These are phyloP conservation scores for Pyricularia grisea DNA, from an alignment of 2,329 filamentous ascomycete species.

Conservation along the genomic window DNA sequence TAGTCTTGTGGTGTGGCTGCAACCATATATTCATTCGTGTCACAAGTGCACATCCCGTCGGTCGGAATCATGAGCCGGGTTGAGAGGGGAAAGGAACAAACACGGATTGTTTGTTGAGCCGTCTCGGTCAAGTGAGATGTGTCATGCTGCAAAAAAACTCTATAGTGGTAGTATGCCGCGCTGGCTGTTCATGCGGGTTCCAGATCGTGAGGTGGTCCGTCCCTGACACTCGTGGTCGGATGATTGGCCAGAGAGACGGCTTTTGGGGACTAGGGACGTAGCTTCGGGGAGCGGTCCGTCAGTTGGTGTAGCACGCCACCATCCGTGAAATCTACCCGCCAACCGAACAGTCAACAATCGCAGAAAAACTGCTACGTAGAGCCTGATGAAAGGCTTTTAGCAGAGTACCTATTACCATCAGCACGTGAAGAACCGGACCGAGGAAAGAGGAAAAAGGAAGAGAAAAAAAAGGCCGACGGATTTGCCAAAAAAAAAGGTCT, in stretches of 20 bases:
- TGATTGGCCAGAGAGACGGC: not conserved
- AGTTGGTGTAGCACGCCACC: not conserved
- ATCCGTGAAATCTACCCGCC: not conserved
- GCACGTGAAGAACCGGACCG: not conserved
- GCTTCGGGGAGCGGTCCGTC: not conserved
- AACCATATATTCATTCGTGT: not conserved
- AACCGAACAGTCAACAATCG: not conserved
- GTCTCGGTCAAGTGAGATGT: not conserved
- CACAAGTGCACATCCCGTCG: not conserved
- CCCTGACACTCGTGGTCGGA: not conserved
- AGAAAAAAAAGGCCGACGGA: not conserved
- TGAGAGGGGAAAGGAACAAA: not conserved
- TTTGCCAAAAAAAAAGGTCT: not conserved
- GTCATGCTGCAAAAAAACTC: not conserved
- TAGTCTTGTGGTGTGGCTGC: not conserved
- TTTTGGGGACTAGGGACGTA: not conserved
- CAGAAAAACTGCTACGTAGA: not conserved
- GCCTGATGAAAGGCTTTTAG: not conserved
- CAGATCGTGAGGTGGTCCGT: not conserved
- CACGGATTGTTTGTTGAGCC: not conserved
- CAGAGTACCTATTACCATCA: not conserved
- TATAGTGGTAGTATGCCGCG: not conserved
- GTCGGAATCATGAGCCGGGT: not conserved
- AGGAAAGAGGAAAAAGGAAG: too few relatives aligned
- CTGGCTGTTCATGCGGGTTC: not conserved